A percentile compares a stretch with the other conserved stretches of the same genome.
These are phyloP conservation scores for Borealophlyctis nickersoniae DNA, from an alignment of 192 early-diverging fungal genomes.

Conservation along the genomic window DNA sequence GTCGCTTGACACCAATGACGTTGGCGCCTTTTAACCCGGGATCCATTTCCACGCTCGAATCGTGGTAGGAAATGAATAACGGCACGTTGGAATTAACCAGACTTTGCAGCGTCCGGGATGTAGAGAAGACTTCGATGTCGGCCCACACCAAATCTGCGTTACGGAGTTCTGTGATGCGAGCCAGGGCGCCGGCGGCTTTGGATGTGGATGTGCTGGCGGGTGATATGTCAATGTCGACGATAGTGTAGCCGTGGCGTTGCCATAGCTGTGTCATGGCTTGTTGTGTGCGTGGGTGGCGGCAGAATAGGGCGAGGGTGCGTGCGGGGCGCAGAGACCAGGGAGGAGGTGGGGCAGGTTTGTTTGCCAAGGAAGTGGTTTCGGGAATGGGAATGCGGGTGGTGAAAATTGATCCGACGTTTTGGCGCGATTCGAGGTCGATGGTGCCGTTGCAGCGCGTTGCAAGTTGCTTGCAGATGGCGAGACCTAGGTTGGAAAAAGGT, in stretches of 20 bases:
- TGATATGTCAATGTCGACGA: neutral
- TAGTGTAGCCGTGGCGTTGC: neutral
- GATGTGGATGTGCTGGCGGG: no score
- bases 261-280: neutral
- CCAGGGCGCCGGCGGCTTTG: no score
- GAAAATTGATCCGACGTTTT: neutral
- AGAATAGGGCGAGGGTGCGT: no score
- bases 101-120: neutral
- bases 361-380: no score
- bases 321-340: no score
- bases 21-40: neutral
- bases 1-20: conserved; percentile 1
- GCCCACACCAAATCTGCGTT: neutral
- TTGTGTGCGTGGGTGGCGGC: no score
- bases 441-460: neutral
- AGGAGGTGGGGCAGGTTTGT: no score
- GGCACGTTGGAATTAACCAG: neutral
- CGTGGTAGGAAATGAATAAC: neutral
- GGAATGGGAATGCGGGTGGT: neutral
- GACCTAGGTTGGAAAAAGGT: neutral
- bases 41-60: neutral
- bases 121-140: neutral
- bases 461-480: neutral
- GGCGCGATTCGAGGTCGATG: neutral
- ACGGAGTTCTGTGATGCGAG: no score